A percentile compares a stretch with the other conserved stretches of the same genome.
Conservation (phyloP, 768 basidiomycete genomes). For the Termitomyces sp. region DNA sequence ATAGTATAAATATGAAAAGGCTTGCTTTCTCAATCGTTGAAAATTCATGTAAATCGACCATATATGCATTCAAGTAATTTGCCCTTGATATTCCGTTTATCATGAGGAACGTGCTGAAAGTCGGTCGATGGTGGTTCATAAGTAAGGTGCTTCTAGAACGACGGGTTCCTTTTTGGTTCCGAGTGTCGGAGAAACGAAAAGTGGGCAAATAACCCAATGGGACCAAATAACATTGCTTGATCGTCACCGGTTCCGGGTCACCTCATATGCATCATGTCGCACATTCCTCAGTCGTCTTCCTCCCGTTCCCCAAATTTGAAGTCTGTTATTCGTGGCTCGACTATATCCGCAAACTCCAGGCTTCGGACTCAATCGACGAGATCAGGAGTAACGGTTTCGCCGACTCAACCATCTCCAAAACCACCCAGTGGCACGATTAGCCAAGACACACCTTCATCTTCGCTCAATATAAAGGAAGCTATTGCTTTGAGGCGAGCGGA, state of each 20-base stretch:
- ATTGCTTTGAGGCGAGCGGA: conserved; percentile 79
- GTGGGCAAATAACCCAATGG: too few relatives aligned
- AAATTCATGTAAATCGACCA: too few relatives aligned
- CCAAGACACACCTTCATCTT: conserved; percentile 6
- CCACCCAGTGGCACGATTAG: conserved; percentile 1
- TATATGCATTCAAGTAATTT: too few relatives aligned
- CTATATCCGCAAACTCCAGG: conserved; percentile 14
- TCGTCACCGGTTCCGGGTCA: too few relatives aligned
- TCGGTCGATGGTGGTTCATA: too few relatives aligned
- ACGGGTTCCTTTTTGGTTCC: too few relatives aligned
- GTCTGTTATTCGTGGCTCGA: conserved; percentile 20
- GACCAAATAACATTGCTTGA: too few relatives aligned
- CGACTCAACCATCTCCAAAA: conserved; percentile 16
- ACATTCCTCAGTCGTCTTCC: conserved; percentile 28
- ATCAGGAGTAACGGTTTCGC: conserved; percentile 14
- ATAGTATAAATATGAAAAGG: not conserved
- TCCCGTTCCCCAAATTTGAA: conserved; percentile 25
- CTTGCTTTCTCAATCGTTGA: not conserved
- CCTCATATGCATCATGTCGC: conserved; percentile 33
- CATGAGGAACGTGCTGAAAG: too few relatives aligned
- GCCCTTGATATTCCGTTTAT: too few relatives aligned
- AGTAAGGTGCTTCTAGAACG: too few relatives aligned
- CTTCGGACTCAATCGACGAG: conserved; percentile 20
- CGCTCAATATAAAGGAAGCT: conserved; percentile 65
- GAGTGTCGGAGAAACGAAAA: too few relatives aligned